Conservation (phyloP, 768 basidiomycete genomes). For the Leccinum barrowsii region DNA sequence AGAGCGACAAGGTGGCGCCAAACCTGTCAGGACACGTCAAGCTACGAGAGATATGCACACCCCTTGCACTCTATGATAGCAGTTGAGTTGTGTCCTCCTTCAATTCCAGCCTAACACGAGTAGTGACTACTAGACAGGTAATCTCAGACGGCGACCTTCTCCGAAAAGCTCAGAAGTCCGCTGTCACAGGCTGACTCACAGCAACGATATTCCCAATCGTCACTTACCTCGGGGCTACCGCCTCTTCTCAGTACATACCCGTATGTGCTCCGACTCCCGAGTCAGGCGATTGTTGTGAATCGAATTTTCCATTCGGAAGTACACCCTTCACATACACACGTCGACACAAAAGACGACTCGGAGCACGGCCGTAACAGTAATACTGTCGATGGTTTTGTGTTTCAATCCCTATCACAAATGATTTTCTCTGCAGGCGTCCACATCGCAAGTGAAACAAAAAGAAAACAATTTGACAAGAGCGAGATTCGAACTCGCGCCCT, state of each 20-base stretch:
- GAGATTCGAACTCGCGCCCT: constrained; percentile 38
- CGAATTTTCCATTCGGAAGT: not conserved
- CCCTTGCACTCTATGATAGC: not conserved
- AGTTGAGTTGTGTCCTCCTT: not conserved
- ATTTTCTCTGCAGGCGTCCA: no score
- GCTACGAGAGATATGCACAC: not conserved
- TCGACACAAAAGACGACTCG: no score
- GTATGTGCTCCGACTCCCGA: not conserved
- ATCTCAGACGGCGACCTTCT: no score
- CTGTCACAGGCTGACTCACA: not conserved
- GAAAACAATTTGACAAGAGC: constrained; percentile 30
- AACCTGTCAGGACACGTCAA: not conserved
- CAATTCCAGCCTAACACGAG: not conserved
- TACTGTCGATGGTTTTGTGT: no score
- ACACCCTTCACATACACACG: not conserved
- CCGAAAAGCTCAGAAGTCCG: not conserved
- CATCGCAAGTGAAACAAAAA: not conserved
- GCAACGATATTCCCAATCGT: not conserved
- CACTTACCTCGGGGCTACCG: not conserved
- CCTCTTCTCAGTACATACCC: not conserved
- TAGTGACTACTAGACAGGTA: no score
- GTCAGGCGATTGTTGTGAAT: not conserved
- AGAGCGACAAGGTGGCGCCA: not conserved
- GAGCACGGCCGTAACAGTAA: no score
- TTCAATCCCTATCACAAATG: not conserved